Evolutionary conservation across 345 rosid species (phyloP).

Genomic region (Reutealis trisperma): DNA sequence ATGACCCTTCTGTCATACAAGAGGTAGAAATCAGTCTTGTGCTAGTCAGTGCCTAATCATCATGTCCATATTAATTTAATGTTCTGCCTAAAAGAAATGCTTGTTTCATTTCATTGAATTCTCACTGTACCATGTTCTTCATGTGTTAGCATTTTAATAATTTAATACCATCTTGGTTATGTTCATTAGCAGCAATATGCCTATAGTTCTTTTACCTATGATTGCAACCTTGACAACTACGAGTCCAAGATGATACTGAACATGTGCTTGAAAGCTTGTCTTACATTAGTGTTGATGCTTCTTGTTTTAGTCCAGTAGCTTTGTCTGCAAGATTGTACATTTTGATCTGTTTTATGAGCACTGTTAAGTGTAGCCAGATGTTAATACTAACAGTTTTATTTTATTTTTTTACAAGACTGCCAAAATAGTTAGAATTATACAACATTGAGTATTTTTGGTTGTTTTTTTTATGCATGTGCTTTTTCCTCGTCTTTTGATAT

Average conservation of each 20-base stretch:
- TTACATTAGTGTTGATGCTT: neutral
- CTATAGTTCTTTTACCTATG: neutral
- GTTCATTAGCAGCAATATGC: conserved; percentile 1
- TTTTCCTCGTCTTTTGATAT: neutral
- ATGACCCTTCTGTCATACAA: conserved; percentile 78
- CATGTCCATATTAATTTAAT: neutral
- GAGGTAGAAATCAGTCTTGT: conserved; percentile 53
- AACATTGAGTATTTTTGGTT: too few species aligned
- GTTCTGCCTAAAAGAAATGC: neutral
- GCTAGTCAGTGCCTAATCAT: neutral
- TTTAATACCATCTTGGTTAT: neutral
- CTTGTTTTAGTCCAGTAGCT: neutral
- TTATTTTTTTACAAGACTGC: too few species aligned
- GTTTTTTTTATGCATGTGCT: neutral
- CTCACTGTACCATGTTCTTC: neutral
- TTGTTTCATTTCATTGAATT: neutral
- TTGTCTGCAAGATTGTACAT: neutral
- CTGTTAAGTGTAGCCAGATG: too few species aligned
- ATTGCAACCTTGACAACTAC: too few species aligned
- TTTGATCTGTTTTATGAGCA: neutral
- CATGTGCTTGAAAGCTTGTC: neutral
- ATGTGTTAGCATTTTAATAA: neutral
- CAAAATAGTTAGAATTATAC: too few species aligned
- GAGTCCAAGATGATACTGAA: neutral
- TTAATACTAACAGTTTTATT: too few species aligned